Evolutionary conservation across 2,329 filamentous ascomycete species (phyloP), one percentile per base, ranked within the genome.

Genomic region (Aspergillus piperis): DNA sequence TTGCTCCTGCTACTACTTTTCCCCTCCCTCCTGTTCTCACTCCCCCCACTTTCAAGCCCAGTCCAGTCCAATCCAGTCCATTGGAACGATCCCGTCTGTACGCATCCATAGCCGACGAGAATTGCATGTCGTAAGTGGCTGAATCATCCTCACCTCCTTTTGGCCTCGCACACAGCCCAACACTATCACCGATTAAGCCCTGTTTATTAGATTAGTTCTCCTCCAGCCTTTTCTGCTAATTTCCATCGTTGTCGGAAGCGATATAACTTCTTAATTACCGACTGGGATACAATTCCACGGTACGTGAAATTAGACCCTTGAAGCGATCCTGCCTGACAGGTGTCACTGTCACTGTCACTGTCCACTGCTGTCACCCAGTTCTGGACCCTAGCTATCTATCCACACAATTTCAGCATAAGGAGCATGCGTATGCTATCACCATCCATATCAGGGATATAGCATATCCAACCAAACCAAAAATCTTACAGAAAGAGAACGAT

Each of bases 71-170:
- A 25, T 17, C 23, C 47, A 30, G 47, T 30, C 47, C 23, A 32
- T 49, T 27, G 47, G 47, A 49, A 30, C 23, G 23, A 49, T 49
- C 47, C n/a, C 23, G 25, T 10, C 47, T 49, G 47, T 49, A 27
- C 47, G 23, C 30, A 30, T 27, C 47, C 47, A 49, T 30, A n/a
- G 47, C 47, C 15, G 25, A 27, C 4, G 25, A 6, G 7, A 49
- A 17, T 32, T n/a, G 25, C 23, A 49, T 49, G 47, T 49, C 47
- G 47, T 49, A 15, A 49, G 47, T 49, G 47, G 47, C 47, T 49
- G 25, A 17, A n/a, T 8, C 23, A 11, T 42, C 41, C 41, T 44
- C 41, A 44, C 41, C 41, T 44, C 41, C 41, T 44, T 44, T 44
- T 44, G 17, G 32, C 17, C 41, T 44, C 41, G n/a, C 41, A 17